A percentile compares a stretch with the other conserved stretches of the same genome.
Evolutionary conservation across 2,329 filamentous ascomycete genomes (phyloP).

Genomic region (Periconia digitata): DNA sequence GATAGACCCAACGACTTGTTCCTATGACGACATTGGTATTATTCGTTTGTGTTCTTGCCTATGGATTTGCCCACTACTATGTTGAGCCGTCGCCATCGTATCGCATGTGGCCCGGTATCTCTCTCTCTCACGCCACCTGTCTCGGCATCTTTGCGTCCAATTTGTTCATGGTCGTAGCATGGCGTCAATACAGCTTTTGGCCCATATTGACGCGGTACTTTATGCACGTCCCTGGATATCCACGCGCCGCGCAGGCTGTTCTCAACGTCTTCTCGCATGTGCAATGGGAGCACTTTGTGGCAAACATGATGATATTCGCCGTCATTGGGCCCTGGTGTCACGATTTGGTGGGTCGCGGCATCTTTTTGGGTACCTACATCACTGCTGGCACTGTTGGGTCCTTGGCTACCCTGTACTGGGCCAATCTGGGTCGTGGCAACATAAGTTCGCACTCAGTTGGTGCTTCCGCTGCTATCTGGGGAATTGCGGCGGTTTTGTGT

Average conservation of each 20-base stretch:
- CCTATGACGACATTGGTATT: conserved; percentile 40
- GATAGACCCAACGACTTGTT: conserved; percentile 36
- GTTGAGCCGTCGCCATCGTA: conserved; percentile 27
- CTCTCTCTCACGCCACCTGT: conserved; percentile 51
- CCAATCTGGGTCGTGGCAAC: conserved; percentile 30
- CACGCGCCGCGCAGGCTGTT: conserved; percentile 63
- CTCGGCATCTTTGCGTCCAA: conserved; percentile 63
- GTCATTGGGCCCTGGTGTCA: conserved; percentile 60
- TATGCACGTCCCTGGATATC: conserved; percentile 52
- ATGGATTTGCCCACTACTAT: conserved; percentile 37
- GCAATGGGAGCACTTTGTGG: conserved; percentile 54
- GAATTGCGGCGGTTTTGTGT: conserved; percentile 31
- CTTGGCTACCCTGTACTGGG: conserved; percentile 33
- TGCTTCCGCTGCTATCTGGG: conserved; percentile 38
- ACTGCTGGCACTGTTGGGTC: conserved; percentile 37
- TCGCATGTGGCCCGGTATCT: conserved; percentile 38
- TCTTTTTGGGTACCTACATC: conserved; percentile 40
- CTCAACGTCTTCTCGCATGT: conserved; percentile 72
- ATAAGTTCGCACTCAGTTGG: conserved; percentile 35
- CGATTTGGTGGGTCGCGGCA: conserved; percentile 38
- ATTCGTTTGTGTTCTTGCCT: conserved; percentile 25
- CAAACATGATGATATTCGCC: conserved; percentile 68
- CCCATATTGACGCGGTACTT: conserved; percentile 65
- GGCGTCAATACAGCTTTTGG: conserved; percentile 69
- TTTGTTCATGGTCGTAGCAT: conserved; percentile 57